phyloP scores from a whole-genome alignment of 805 yeast genomes.

The Lipomyces lipofer region DNA sequence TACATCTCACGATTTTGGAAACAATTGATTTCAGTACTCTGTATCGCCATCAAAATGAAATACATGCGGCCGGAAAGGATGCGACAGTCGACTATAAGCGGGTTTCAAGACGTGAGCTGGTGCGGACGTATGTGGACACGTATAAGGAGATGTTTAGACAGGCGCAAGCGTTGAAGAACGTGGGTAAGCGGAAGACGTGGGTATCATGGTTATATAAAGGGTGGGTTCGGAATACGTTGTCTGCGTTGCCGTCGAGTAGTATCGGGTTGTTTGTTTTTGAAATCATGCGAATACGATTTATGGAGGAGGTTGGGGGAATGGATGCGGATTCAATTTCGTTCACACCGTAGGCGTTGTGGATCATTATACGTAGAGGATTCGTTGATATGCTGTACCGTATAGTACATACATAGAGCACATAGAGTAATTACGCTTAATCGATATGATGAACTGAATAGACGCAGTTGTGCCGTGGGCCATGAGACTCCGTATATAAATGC shows the following conservation, averaged over 20 bases:
- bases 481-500: too few relatives aligned
- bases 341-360: too few relatives aligned
- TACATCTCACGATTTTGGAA: conserved; percentile 77
- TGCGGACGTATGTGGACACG: conserved; percentile 60
- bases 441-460: too few relatives aligned
- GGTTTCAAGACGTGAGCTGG: not conserved
- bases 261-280: conserved; percentile 84
- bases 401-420: too few relatives aligned
- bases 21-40: conserved; percentile 64
- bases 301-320: conserved; percentile 11
- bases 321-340: too few relatives aligned
- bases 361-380: too few relatives aligned
- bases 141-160: conserved; percentile 74
- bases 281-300: conserved; percentile 53
- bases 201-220: conserved; percentile 70
- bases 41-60: conserved; percentile 30
- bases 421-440: too few relatives aligned
- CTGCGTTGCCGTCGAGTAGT: conserved; percentile 85
- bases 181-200: conserved; percentile 12
- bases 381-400: too few relatives aligned
- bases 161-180: conserved; percentile 44
- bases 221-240: conserved; percentile 65
- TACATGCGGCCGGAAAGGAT: too few relatives aligned
- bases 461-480: too few relatives aligned
- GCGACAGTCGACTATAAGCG: not conserved